Base-by-base conservation (phyloP, 768 basidiomycete species). In the Mrakia hoshinonis region DNA sequence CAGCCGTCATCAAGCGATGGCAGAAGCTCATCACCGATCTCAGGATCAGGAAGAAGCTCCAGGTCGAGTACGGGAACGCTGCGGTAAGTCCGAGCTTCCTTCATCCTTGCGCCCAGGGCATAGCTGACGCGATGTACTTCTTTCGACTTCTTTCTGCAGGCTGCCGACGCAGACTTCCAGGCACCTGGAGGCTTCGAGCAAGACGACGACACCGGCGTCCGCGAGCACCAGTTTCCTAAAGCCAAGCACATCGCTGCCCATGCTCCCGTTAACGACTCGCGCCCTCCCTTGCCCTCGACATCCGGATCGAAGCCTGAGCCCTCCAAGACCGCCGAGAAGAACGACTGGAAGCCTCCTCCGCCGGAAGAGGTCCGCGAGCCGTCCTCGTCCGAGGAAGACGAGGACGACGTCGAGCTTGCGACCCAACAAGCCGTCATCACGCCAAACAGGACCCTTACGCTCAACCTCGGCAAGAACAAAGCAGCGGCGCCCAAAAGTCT, bases 1-100 rank as follows among this genome's bases (percentile, higher is more conserved):
- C 92, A 65, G 85, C 87, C 46, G 88, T 87, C 0, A 80, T 95
- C 74, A 94, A 92, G 79, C 86, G 88, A 26, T 99, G 95, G 95
- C 85, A 83, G 66, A 87, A 88, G 69, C 85, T 99, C 51, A 83
- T 99, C 31, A 89, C 90, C 38, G 96, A 94, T 3, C 83, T 98
- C 58, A 85, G 90, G 46, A 89, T 98, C 72, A 85, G 92, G 20
- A 84, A 89, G 75, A 85, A 92, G 55, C 82, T 97, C 43, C 88
- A 88, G 77, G 85, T 85, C 64, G 87, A 94, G 77, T 96, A 95
- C 79, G 79, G 68, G n/a, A 48, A 51, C 29, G 34, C 26, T 11
- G 39, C 34, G 31, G 70, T 72, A 12, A 46, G 70, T 55, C 26
- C 38, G 12, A 22, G 20, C 4, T 36, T 43, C 34, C 26, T 9